These are phyloP conservation scores for Trichoderma cornu-damae DNA, from an alignment of 2,329 filamentous ascomycete species.

Conservation along the genomic window DNA sequence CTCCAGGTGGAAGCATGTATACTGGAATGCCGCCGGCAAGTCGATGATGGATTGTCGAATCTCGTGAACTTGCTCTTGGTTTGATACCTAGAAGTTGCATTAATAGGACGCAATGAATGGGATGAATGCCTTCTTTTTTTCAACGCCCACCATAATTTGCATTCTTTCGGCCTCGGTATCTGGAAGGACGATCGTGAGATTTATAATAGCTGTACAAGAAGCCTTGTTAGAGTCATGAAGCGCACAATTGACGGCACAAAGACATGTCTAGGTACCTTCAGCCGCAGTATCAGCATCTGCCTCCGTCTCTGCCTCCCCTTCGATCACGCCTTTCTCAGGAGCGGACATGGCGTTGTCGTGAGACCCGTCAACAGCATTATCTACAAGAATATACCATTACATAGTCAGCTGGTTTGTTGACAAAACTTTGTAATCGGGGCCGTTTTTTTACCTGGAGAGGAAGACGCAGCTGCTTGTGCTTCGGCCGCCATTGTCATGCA, in stretches of 20 bases:
- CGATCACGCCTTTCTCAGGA: constrained; percentile 19
- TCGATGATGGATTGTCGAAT: constrained; percentile 95
- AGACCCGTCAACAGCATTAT: constrained; percentile 25
- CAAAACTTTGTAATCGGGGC: constrained; percentile 3
- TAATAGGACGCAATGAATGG: background rate
- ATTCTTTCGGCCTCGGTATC: constrained; percentile 68
- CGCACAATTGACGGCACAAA: background rate
- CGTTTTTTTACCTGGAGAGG: constrained; percentile 23
- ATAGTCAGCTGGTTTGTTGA: constrained; percentile 12
- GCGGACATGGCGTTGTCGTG: constrained; percentile 26
- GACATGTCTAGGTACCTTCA: constrained; percentile 32
- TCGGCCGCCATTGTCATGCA: constrained; percentile 33
- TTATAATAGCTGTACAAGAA: constrained; percentile 44
- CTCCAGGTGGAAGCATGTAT: constrained; percentile 98
- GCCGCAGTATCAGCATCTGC: constrained; percentile 30
- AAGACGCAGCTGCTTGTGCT: constrained; percentile 26
- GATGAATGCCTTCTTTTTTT: background rate
- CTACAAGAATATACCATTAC: constrained; percentile 16
- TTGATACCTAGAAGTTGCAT: constrained; percentile 60
- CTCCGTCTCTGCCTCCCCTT: constrained; percentile 28
- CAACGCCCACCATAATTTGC: constrained; percentile 68
- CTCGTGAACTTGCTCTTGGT: constrained; percentile 95
- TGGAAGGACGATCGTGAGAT: constrained; percentile 73
- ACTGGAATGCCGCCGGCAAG: constrained; percentile 85
- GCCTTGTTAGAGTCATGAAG: background rate